These are phyloP conservation scores for Xylariomycetidae sp. DNA, from an alignment of 2,329 filamentous ascomycete genomes.

Conservation along the genomic window DNA sequence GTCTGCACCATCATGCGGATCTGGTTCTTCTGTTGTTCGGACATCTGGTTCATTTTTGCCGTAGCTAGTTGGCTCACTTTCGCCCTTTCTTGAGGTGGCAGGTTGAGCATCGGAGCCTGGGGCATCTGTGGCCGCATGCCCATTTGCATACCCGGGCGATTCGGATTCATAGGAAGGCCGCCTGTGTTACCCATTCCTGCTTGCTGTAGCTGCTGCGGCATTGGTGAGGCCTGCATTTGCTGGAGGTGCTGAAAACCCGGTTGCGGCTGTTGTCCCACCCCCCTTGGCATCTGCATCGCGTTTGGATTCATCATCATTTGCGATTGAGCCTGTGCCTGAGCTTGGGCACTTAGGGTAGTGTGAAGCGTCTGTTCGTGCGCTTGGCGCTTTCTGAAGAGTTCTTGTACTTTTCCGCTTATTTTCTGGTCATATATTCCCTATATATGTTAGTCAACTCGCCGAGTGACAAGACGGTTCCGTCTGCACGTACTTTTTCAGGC, in stretches of 20 bases:
- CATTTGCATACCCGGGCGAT: slow-evolving; percentile 33
- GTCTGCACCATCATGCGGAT: slow-evolving; percentile 35
- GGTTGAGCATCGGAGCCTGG: slow-evolving; percentile 31
- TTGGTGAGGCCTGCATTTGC: slow-evolving; percentile 51
- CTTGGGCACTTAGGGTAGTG: slow-evolving; percentile 42
- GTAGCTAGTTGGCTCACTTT: slow-evolving; percentile 42
- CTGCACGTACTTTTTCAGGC: slow-evolving; percentile 41
- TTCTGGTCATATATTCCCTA: slow-evolving; percentile 47
- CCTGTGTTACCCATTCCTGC: slow-evolving; percentile 37
- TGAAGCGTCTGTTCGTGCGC: slow-evolving; percentile 45
- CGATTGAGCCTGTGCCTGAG: slow-evolving; percentile 33
- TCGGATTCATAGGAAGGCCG: slow-evolving; percentile 24
- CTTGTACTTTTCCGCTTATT: slow-evolving; percentile 40
- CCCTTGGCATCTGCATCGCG: slow-evolving; percentile 46
- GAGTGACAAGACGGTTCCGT: neutral
- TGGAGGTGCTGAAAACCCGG: slow-evolving; percentile 55
- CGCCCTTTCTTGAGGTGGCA: slow-evolving; percentile 39
- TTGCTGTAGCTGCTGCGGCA: slow-evolving; percentile 41
- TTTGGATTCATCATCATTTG: slow-evolving; percentile 50
- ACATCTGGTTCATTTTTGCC: slow-evolving; percentile 33
- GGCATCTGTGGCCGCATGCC: slow-evolving; percentile 25
- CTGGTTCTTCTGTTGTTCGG: slow-evolving; percentile 41
- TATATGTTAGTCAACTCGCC: slow-evolving; percentile 17
- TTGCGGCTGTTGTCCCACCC: slow-evolving; percentile 45
- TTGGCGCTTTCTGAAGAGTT: slow-evolving; percentile 48